Evolutionary conservation across 129 eudicot species (phyloP).

Genomic region (Ambrosia artemisiifolia): DNA sequence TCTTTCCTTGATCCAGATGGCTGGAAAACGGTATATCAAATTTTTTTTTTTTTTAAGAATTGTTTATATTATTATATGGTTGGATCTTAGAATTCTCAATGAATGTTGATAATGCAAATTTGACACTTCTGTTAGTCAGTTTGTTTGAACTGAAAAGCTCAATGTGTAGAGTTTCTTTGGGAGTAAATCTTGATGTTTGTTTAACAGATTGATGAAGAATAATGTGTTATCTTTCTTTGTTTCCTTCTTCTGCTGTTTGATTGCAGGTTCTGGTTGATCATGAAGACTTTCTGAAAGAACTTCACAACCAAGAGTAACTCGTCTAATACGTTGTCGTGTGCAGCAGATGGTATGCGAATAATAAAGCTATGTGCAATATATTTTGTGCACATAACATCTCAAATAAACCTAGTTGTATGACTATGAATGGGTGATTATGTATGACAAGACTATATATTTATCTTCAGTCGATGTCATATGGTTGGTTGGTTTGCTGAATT

Average conservation of each 20-base stretch:
- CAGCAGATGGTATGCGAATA: background rate
- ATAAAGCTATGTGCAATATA: slow-evolving; percentile 26
- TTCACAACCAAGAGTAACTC: slow-evolving; percentile 33
- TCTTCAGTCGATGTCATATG: too few relatives aligned
- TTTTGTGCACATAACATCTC: background rate
- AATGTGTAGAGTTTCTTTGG: background rate
- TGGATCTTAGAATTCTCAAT: background rate
- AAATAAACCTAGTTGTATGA: slow-evolving; percentile 11
- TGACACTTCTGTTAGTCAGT: background rate
- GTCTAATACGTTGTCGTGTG: background rate
- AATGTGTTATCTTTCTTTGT: background rate
- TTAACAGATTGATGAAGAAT: background rate
- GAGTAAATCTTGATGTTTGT: background rate
- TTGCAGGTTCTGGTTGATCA: slow-evolving; percentile 83
- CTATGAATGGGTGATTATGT: too few relatives aligned
- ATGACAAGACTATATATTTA: too few relatives aligned
- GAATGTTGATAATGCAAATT: background rate
- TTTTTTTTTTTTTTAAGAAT: background rate
- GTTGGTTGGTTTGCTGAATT: too few relatives aligned
- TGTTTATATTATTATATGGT: background rate
- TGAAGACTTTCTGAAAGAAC: slow-evolving; percentile 84
- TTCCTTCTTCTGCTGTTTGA: background rate
- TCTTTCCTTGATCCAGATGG: slow-evolving; percentile 93
- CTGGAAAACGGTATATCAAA: slow-evolving; percentile 85
- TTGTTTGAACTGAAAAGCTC: too few relatives aligned